Evolutionary conservation across 2,329 filamentous ascomycete genomes (phyloP).

Genomic region (Pseudogymnoascus sp.): DNA sequence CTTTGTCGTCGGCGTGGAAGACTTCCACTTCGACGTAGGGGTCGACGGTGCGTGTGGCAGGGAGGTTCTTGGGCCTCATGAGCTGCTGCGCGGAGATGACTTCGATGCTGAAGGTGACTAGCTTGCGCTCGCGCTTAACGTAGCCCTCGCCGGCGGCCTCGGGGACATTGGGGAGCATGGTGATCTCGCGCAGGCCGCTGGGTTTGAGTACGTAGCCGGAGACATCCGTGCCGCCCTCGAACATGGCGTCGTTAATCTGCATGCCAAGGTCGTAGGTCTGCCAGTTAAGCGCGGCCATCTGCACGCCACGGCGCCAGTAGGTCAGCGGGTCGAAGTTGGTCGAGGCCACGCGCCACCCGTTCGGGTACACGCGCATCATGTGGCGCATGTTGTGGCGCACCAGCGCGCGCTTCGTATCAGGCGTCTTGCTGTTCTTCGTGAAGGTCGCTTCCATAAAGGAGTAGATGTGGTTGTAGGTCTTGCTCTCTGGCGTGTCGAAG

Average conservation of each 20-base stretch:
- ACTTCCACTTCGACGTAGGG: conserved; percentile 94
- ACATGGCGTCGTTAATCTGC: conserved; percentile 97
- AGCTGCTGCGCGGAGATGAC: conserved; percentile 93
- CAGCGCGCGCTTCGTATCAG: conserved; percentile 68
- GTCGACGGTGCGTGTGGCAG: conserved; percentile 70
- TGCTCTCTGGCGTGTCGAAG: conserved; percentile 70
- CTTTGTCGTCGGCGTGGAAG: conserved; percentile 87
- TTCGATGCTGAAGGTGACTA: conserved; percentile 77
- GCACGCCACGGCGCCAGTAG: conserved; percentile 91
- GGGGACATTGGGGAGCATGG: conserved; percentile 46
- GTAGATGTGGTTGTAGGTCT: conserved; percentile 87
- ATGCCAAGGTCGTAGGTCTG: conserved; percentile 94
- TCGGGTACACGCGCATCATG: conserved; percentile 90
- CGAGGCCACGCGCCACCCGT: conserved; percentile 70
- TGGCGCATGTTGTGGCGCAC: conserved; percentile 87
- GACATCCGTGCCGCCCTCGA: conserved; percentile 75
- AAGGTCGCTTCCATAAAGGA: conserved; percentile 91
- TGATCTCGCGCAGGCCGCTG: conserved; percentile 67
- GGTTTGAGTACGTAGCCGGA: conserved; percentile 94
- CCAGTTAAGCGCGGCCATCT: conserved; percentile 98
- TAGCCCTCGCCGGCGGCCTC: conserved; percentile 43
- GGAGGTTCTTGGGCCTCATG: conserved; percentile 68
- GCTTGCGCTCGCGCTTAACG: conserved; percentile 68
- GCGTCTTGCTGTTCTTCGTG: conserved; percentile 67
- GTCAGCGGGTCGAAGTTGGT: conserved; percentile 91